Percentiles rank a stretch among this genome's conserved stretches.
Evolutionary conservation across 805 yeast species (phyloP).

Genomic region (Nematodospora valgi): DNA sequence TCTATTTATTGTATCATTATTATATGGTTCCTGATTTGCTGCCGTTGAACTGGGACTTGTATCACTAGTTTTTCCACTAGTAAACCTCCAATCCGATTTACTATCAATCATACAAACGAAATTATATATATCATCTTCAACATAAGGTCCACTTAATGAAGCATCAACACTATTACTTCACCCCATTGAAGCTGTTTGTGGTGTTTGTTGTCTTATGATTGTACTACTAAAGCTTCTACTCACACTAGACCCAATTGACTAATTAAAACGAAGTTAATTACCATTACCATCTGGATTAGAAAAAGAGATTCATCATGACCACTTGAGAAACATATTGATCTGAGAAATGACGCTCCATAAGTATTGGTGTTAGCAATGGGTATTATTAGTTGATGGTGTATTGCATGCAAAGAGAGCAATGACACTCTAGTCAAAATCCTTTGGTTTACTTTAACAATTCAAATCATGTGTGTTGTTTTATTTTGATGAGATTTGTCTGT

Average conservation of each 20-base stretch:
- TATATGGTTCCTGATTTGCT: no score
- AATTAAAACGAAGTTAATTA: conserved; percentile 58
- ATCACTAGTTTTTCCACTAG: conserved; percentile 9
- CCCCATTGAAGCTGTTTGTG: conserved; percentile 13
- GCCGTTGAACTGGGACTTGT: conserved; percentile 13
- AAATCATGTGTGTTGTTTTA: conserved; percentile 49
- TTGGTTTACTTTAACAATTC: no score
- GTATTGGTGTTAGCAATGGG: conserved; percentile 12
- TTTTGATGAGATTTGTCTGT: conserved; percentile 51
- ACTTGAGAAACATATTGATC: conserved; percentile 38
- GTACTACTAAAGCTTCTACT: conserved; percentile 47
- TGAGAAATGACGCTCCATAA: conserved; percentile 22
- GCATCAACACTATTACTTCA: conserved; percentile 17
- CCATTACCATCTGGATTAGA: conserved; percentile 17
- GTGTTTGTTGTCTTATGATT: conserved; percentile 24
- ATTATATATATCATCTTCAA: conserved; percentile 61
- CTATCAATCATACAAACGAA: conserved; percentile 71
- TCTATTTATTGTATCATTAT: conserved; percentile 46
- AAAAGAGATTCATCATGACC: conserved; percentile 23
- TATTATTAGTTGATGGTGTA: conserved; percentile 34
- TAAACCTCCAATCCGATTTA: conserved; percentile 48
- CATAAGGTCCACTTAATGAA: conserved; percentile 39
- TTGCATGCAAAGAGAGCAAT: no score
- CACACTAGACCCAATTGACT: conserved; percentile 68
- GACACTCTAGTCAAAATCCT: no score